Percentiles rank a stretch among this genome's conserved stretches.
Evolutionary conservation across 768 basidiomycete species (phyloP).

Genomic region (Leccinum disarticulatum): DNA sequence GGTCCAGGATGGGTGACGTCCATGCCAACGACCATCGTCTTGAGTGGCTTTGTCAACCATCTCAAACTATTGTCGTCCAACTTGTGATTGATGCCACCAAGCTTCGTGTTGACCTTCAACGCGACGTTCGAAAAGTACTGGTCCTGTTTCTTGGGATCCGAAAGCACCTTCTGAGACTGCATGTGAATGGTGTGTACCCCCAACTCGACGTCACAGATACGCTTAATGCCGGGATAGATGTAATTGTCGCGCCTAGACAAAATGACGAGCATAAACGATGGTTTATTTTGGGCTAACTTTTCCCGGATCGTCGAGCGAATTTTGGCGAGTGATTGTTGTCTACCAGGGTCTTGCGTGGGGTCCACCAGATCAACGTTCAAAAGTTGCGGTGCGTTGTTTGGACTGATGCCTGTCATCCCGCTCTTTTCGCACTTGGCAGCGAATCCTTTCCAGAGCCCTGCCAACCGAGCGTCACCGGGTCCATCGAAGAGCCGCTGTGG

Average conservation of each 20-base stretch:
- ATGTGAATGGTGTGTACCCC: conserved; percentile 78
- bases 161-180: conserved; percentile 60
- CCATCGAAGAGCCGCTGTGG: conserved; percentile 38
- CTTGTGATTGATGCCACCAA: conserved; percentile 81
- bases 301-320: conserved; percentile 45
- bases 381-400: conserved; percentile 39
- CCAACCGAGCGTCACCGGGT: conserved; percentile 33
- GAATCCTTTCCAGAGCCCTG: conserved; percentile 51
- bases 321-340: conserved; percentile 35
- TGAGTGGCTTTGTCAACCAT: conserved; percentile 59
- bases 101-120: conserved; percentile 80
- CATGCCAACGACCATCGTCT: conserved; percentile 84
- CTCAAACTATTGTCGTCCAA: conserved; percentile 53
- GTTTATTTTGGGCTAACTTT: conserved; percentile 31
- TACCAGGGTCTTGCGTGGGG: conserved; percentile 33
- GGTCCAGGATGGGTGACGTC: conserved; percentile 83
- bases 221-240: conserved; percentile 83
- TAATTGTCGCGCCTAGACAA: conserved; percentile 66
- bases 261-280: conserved; percentile 69
- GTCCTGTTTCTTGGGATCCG: conserved; percentile 56
- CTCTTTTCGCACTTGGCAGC: conserved; percentile 51
- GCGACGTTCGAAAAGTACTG: conserved; percentile 84
- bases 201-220: conserved; percentile 69
- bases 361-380: conserved; percentile 21
- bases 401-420: conserved; percentile 64